These are phyloP conservation scores for Hyaloscypha finlandica DNA, from an alignment of 495 filamentous ascomycete species.

Conservation along the genomic window DNA sequence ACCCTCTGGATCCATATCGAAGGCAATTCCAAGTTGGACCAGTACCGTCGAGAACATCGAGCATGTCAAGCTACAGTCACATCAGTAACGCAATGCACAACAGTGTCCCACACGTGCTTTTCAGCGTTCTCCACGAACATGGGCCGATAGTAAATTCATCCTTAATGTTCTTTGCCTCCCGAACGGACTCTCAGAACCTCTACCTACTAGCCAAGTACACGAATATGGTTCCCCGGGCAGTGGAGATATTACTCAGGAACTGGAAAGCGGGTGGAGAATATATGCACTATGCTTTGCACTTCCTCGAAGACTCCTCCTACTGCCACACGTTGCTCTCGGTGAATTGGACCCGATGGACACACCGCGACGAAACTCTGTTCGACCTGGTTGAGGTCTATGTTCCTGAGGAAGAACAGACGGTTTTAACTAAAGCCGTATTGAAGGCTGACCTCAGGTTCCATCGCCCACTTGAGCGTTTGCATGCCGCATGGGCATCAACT, in stretches of 20 bases:
- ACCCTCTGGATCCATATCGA: too few species aligned
- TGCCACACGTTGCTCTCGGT: conserved; percentile 5
- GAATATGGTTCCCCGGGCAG: background rate
- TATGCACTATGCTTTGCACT: background rate
- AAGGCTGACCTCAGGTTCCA: conserved; percentile 5
- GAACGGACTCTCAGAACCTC: conserved; percentile 9
- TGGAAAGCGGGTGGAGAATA: conserved; percentile 23
- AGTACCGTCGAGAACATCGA: too few species aligned
- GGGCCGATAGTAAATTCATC: conserved; percentile 16
- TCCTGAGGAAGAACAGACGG: background rate
- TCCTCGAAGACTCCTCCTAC: background rate
- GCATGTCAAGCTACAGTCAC: too few species aligned
- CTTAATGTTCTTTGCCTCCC: conserved; percentile 11
- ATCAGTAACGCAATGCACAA: too few species aligned
- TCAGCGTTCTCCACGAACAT: background rate
- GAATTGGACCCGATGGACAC: conserved; percentile 6
- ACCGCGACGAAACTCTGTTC: conserved; percentile 13
- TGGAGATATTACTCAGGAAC: conserved; percentile 20
- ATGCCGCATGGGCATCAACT: conserved; percentile 1
- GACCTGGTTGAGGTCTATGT: conserved; percentile 14
- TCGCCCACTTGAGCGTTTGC: background rate
- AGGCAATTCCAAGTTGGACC: too few species aligned
- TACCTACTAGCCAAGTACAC: conserved; percentile 1
- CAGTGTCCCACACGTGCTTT: background rate
- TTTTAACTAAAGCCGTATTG: conserved; percentile 8